These are phyloP conservation scores for Dillenia suffruticosa DNA, from an alignment of 164 flowering plant species.

Conservation along the genomic window DNA sequence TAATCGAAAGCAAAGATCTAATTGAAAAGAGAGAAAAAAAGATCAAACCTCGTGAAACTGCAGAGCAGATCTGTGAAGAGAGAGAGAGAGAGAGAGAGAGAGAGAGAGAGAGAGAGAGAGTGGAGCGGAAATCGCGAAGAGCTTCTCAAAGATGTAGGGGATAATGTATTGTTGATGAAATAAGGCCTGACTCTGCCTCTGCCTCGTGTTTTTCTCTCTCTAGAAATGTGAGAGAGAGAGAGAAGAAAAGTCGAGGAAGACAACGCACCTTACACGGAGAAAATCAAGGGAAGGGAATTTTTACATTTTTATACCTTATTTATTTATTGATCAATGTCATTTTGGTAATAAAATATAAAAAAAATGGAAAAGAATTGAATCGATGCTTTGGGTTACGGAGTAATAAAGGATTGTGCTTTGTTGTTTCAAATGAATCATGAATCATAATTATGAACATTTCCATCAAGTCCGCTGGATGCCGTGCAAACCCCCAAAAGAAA, in stretches of 20 bases:
- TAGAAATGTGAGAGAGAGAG: constrained; percentile 13
- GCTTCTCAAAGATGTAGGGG: neutral
- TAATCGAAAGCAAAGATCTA: neutral
- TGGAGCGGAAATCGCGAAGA: constrained; percentile 9
- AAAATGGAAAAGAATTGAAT: too few relatives aligned
- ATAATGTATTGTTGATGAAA: neutral
- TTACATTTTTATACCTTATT: neutral
- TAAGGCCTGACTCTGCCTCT: neutral
- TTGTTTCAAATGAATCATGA: too few relatives aligned
- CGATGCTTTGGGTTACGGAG: too few relatives aligned
- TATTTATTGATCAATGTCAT: too few relatives aligned
- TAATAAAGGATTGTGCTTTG: too few relatives aligned
- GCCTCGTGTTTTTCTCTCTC: constrained; percentile 3
- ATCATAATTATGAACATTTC: too few relatives aligned
- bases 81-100: constrained; percentile 3
- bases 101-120: neutral
- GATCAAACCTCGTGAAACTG: constrained; percentile 3
- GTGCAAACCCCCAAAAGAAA: too few relatives aligned
- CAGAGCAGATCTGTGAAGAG: neutral
- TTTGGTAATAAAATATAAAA: too few relatives aligned
- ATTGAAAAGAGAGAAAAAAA: neutral
- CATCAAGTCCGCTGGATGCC: too few relatives aligned
- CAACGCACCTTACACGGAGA: constrained; percentile 18
- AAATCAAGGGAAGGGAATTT: neutral
- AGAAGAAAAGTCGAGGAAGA: constrained; percentile 4